phyloP scores from a whole-genome alignment of 805 yeast genomes.

The Kluyveromyces dobzhanskii region DNA sequence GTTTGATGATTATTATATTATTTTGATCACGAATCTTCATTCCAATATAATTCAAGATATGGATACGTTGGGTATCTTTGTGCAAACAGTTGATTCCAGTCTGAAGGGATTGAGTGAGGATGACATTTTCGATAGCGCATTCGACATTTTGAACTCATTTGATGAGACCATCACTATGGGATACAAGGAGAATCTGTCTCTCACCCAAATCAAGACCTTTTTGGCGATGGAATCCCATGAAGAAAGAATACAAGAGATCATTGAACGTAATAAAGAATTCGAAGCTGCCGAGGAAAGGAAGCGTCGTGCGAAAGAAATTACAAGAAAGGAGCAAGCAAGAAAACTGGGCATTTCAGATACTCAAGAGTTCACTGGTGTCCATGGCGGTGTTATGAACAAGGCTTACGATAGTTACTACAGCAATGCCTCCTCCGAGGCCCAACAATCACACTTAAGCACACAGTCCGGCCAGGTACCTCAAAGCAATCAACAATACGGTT shows the following conservation, averaged over 20 bases:
- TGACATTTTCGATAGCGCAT: constrained; percentile 76
- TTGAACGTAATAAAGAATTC: constrained; percentile 90
- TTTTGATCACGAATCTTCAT: constrained; percentile 80
- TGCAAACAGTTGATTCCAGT: constrained; percentile 70
- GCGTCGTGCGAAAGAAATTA: constrained; percentile 86
- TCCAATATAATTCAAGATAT: constrained; percentile 92
- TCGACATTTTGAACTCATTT: constrained; percentile 83
- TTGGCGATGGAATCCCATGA: constrained; percentile 97
- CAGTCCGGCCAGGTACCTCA: constrained; percentile 7
- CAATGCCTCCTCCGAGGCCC: constrained; percentile 33
- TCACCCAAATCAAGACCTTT: constrained; percentile 77
- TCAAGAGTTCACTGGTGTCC: constrained; percentile 15
- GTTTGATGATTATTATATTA: constrained; percentile 85
- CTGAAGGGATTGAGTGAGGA: constrained; percentile 68
- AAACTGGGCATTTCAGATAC: constrained; percentile 25
- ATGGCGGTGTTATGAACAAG: constrained; percentile 25
- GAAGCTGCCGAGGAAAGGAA: constrained; percentile 97
- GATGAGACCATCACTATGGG: constrained; percentile 91
- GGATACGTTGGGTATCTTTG: constrained; percentile 79
- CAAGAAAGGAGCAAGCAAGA: constrained; percentile 53
- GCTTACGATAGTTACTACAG: constrained; percentile 31
- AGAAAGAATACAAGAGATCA: constrained; percentile 96
- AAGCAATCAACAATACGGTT: not conserved
- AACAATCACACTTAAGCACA: constrained; percentile 25
- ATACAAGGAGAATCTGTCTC: constrained; percentile 76